phyloP scores from a whole-genome alignment of 2,329 filamentous ascomycete genomes.

The Colletotrichum tofieldiae region DNA sequence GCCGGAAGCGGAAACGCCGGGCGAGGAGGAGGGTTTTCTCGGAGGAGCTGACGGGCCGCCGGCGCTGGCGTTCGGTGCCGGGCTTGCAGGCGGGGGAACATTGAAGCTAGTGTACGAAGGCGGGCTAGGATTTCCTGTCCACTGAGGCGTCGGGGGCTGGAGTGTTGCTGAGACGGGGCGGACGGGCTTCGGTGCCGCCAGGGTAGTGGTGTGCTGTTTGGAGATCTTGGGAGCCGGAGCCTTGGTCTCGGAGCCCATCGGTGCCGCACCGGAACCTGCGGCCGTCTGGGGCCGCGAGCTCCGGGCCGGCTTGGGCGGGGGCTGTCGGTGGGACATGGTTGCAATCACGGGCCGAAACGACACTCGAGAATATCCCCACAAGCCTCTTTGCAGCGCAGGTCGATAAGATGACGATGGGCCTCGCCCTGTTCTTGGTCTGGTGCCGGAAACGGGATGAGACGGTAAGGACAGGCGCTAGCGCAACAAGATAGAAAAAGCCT shows the following conservation, averaged over 20 bases:
- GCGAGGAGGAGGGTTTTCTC: not conserved
- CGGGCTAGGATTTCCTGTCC: slow-evolving; percentile 14
- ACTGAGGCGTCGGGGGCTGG: slow-evolving; percentile 26
- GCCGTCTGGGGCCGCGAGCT: slow-evolving; percentile 26
- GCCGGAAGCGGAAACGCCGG: not conserved
- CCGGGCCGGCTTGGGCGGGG: slow-evolving; percentile 23
- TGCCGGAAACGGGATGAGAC: not conserved
- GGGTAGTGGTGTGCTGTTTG: slow-evolving; percentile 4
- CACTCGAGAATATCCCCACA: slow-evolving; percentile 6
- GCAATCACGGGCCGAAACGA: slow-evolving; percentile 11
- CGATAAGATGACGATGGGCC: slow-evolving; percentile 19
- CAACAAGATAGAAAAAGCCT: not conserved
- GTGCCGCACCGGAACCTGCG: not conserved
- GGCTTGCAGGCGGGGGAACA: slow-evolving; percentile 32
- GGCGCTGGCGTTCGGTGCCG: slow-evolving; percentile 18
- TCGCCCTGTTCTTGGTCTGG: slow-evolving; percentile 7
- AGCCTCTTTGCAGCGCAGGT: not conserved
- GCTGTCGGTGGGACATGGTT: slow-evolving; percentile 29
- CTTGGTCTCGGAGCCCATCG: slow-evolving; percentile 5
- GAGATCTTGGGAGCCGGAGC: slow-evolving; percentile 17
- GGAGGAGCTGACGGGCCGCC: slow-evolving; percentile 5
- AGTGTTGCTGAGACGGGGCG: slow-evolving; percentile 20
- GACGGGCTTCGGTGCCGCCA: slow-evolving; percentile 37
- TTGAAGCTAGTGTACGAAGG: slow-evolving; percentile 37
- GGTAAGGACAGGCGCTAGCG: slow-evolving; percentile 34